phyloP scores from a whole-genome alignment of 2,329 filamentous ascomycete species.

The Cercospora sp. region DNA sequence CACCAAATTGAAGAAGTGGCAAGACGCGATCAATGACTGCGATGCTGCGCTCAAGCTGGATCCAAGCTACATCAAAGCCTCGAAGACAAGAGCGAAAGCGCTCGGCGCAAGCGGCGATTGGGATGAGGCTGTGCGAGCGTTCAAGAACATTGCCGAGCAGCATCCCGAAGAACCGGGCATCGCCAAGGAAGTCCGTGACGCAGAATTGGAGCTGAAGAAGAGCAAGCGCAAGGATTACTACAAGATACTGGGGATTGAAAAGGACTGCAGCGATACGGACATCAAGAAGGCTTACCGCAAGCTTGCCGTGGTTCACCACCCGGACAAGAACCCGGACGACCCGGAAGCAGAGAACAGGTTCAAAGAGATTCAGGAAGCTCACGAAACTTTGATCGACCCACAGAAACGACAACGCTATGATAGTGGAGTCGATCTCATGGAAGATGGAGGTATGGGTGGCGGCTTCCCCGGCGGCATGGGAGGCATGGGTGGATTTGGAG shows the following conservation, averaged over 20 bases:
- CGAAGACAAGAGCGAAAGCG: constrained; percentile 91
- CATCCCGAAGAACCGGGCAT: constrained; percentile 81
- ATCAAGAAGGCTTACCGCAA: constrained; percentile 98
- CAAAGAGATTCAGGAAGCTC: constrained; percentile 97
- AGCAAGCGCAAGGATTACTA: constrained; percentile 97
- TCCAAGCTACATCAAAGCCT: constrained; percentile 81
- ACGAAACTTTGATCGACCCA: constrained; percentile 91
- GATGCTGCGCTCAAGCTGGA: constrained; percentile 82
- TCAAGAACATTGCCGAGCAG: constrained; percentile 80
- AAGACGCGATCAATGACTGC: constrained; percentile 80
- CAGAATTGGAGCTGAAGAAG: constrained; percentile 97
- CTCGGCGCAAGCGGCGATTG: constrained; percentile 81
- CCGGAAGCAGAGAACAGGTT: constrained; percentile 83
- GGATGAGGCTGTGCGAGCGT: constrained; percentile 87
- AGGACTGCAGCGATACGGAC: constrained; percentile 77
- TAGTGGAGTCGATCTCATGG: constrained; percentile 85
- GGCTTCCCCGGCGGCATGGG: constrained; percentile 52
- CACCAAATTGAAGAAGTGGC: constrained; percentile 80
- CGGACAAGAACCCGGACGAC: constrained; percentile 94
- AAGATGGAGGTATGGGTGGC: constrained; percentile 48
- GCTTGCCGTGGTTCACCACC: constrained; percentile 89
- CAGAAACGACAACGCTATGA: constrained; percentile 93
- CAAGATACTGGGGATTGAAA: constrained; percentile 88
- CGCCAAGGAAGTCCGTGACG: constrained; percentile 80
- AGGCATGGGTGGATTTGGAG: constrained; percentile 31